phyloP scores from a whole-genome alignment of 306 rosid species.

The Cicer chorassanicum region DNA sequence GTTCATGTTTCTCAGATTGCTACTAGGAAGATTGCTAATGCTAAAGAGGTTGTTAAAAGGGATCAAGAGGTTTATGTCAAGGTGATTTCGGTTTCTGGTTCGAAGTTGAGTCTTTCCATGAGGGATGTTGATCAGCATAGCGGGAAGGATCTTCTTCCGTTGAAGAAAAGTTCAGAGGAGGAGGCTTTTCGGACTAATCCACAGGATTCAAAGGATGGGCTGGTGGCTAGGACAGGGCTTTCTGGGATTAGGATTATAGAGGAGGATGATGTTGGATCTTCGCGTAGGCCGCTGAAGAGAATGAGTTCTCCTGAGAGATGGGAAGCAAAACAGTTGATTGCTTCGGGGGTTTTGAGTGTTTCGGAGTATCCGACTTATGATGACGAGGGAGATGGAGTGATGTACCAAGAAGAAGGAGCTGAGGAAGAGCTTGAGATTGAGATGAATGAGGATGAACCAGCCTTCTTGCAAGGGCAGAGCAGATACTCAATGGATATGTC shows the following conservation, averaged over 20 bases:
- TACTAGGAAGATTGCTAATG: slow-evolving; percentile 68
- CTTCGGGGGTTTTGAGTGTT: slow-evolving; percentile 77
- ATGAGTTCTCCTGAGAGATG: slow-evolving; percentile 95
- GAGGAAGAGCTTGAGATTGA: slow-evolving; percentile 94
- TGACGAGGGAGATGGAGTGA: slow-evolving; percentile 81
- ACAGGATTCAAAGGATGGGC: slow-evolving; percentile 67
- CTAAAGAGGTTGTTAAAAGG: slow-evolving; percentile 84
- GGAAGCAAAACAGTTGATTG: slow-evolving; percentile 90
- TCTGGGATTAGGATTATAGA: slow-evolving; percentile 88
- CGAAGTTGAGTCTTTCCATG: slow-evolving; percentile 85
- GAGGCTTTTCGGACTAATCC: slow-evolving; percentile 66
- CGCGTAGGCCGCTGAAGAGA: slow-evolving; percentile 84
- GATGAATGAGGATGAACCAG: slow-evolving; percentile 88
- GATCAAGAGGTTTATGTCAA: slow-evolving; percentile 85
- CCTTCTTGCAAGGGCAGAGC: slow-evolving; percentile 84
- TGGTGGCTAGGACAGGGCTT: slow-evolving; percentile 70
- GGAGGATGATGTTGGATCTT: slow-evolving; percentile 54
- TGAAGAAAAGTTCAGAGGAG: slow-evolving; percentile 66
- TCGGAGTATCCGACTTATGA: slow-evolving; percentile 79
- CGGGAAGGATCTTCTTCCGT: slow-evolving; percentile 79
- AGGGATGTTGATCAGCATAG: slow-evolving; percentile 86
- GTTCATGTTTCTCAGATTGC: slow-evolving; percentile 93
- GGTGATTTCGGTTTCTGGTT: slow-evolving; percentile 77
- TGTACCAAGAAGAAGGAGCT: slow-evolving; percentile 83
- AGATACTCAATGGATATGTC: slow-evolving; percentile 86